A percentile compares a stretch with the other conserved stretches of the same genome.
Evolutionary conservation across 2,329 filamentous ascomycete species (phyloP).

Genomic region (Colletotrichum coccodes): DNA sequence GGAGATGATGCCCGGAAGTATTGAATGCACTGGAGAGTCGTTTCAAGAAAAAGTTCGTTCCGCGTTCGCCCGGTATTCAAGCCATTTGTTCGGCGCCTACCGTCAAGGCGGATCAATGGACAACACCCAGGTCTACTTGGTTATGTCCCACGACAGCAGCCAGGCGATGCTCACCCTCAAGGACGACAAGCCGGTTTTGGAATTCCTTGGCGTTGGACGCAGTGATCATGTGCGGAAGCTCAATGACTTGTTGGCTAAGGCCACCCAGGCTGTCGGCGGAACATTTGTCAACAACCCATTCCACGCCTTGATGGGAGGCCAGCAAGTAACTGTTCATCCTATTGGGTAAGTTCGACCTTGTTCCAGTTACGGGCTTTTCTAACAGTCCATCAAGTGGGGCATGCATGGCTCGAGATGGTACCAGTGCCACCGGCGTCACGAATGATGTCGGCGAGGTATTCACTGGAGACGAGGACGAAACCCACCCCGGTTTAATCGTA

Average conservation of each 20-base stretch:
- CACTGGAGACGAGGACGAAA: conserved; percentile 58
- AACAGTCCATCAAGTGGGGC: conserved; percentile 58
- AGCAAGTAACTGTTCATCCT: conserved; percentile 73
- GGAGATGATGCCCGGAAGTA: conserved; percentile 61
- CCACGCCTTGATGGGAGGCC: conserved; percentile 63
- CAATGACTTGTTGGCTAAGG: conserved; percentile 61
- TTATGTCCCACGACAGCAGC: conserved; percentile 75
- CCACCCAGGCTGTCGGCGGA: conserved; percentile 68
- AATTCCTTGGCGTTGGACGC: conserved; percentile 68
- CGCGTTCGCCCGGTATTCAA: conserved; percentile 59
- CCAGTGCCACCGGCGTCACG: conserved; percentile 65
- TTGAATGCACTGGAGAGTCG: conserved; percentile 48
- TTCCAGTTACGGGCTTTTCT: conserved; percentile 29
- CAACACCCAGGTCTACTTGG: conserved; percentile 70
- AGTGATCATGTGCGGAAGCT: conserved; percentile 64
- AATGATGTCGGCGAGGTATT: conserved; percentile 72
- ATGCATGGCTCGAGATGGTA: conserved; percentile 69
- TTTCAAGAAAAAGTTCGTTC: conserved; percentile 55
- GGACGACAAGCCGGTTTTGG: conserved; percentile 67
- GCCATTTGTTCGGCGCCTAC: conserved; percentile 69
- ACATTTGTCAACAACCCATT: conserved; percentile 69
- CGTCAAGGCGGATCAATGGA: conserved; percentile 64
- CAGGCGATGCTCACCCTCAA: conserved; percentile 69
- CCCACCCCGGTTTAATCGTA: conserved; percentile 67
- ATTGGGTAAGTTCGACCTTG: conserved; percentile 56